Percentiles rank a stretch among this genome's conserved stretches.
Evolutionary conservation across 2,329 filamentous ascomycete genomes (phyloP).

Genomic region (Westerdykella ornata): DNA sequence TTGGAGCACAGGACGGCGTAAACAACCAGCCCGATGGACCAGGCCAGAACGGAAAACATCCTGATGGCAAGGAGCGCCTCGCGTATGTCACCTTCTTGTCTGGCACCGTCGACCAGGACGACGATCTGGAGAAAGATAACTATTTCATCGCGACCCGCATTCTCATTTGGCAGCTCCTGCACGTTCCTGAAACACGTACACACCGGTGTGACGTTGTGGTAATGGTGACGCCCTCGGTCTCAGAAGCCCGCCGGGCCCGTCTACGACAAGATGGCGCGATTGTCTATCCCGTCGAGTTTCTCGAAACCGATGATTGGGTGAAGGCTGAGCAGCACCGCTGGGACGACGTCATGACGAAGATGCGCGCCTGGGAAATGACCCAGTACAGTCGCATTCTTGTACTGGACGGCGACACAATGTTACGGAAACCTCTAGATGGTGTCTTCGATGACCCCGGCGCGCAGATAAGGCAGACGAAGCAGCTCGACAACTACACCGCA

Average conservation of each 20-base stretch:
- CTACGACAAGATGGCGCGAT: constrained; percentile 24
- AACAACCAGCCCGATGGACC: too few species aligned
- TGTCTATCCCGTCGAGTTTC: constrained; percentile 18
- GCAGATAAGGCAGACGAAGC: constrained; percentile 10
- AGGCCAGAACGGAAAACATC: too few species aligned
- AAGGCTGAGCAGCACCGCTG: constrained; percentile 17
- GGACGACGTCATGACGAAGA: constrained; percentile 36
- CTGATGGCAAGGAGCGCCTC: constrained; percentile 14
- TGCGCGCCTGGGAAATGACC: constrained; percentile 36
- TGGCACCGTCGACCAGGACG: constrained; percentile 10
- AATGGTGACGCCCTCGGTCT: constrained; percentile 21
- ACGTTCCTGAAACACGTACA: constrained; percentile 18
- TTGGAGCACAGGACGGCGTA: neutral
- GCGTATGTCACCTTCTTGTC: constrained; percentile 25
- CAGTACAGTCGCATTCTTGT: constrained; percentile 32
- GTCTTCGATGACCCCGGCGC: constrained; percentile 33
- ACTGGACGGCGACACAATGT: constrained; percentile 34
- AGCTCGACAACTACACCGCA: constrained; percentile 5
- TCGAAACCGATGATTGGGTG: constrained; percentile 15
- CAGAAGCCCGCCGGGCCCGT: constrained; percentile 12
- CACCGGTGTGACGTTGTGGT: constrained; percentile 22
- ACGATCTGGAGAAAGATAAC: constrained; percentile 21
- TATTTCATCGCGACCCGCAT: constrained; percentile 26
- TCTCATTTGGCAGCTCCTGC: constrained; percentile 28
- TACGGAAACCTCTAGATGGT: constrained; percentile 25